Percentiles rank a stretch among this genome's conserved stretches.
Evolutionary conservation across 2,329 filamentous ascomycete species (phyloP).

Genomic region (Leptographium lundbergii): DNA sequence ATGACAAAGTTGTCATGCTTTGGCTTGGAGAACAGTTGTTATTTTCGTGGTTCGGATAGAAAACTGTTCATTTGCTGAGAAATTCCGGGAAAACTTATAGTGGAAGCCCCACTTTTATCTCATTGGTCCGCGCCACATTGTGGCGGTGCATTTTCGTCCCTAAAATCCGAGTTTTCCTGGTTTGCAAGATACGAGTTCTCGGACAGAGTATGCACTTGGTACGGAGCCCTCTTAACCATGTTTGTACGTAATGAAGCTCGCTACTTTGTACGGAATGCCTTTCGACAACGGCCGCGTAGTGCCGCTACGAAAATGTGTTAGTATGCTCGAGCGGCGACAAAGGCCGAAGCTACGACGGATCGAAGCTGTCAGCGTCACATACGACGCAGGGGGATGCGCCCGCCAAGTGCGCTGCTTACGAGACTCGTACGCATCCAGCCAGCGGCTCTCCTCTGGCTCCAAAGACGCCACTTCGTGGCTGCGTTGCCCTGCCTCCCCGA

Average conservation of each 20-base stretch:
- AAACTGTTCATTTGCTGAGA: background rate
- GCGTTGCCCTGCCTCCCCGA: background rate
- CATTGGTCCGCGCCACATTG: background rate
- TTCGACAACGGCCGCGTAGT: background rate
- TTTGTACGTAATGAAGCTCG: background rate
- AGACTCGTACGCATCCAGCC: background rate
- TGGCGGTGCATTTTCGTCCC: background rate
- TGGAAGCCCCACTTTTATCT: background rate
- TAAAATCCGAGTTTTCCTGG: too few species aligned
- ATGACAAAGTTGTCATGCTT: slow-evolving; percentile 12
- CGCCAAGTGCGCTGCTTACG: background rate
- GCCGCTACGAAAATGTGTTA: background rate
- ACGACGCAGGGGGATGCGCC: background rate
- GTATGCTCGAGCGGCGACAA: background rate
- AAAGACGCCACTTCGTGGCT: background rate
- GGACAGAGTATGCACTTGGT: background rate
- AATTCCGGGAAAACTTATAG: background rate
- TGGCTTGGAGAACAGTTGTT: background rate
- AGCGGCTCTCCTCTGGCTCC: background rate
- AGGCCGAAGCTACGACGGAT: background rate
- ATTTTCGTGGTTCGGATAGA: background rate
- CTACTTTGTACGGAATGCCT: background rate
- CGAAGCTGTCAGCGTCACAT: background rate
- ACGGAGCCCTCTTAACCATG: background rate
- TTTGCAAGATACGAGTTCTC: too few species aligned